Conservation (phyloP, 257 asterid species). For the Cinchona pubescens region DNA sequence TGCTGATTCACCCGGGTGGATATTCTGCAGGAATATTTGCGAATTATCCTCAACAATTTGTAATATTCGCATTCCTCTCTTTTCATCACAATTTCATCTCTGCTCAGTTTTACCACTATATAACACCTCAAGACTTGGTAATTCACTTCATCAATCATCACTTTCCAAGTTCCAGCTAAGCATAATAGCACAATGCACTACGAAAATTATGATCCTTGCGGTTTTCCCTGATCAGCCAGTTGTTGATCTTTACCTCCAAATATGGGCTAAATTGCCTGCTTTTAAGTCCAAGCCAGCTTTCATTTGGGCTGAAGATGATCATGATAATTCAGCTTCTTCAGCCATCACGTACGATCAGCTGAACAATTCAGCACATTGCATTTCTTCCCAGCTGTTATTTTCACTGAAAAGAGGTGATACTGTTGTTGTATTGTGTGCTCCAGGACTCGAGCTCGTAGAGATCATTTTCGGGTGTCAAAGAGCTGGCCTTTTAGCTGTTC, state of each 20-base stretch:
- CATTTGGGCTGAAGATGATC: conserved; percentile 65
- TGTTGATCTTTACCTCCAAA: conserved; percentile 66
- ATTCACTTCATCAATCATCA: conserved; percentile 7
- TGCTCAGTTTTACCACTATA: not conserved
- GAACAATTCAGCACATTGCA: conserved; percentile 43
- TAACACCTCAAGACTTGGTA: not conserved
- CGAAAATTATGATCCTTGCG: conserved; percentile 64
- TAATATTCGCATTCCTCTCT: not conserved
- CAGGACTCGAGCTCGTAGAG: conserved; percentile 64
- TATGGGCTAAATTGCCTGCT: conserved; percentile 54
- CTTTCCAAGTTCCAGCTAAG: not conserved
- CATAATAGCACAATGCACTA: conserved; percentile 20
- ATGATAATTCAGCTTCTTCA: conserved; percentile 30
- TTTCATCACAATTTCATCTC: not conserved
- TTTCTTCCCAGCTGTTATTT: conserved; percentile 39
- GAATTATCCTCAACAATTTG: not conserved
- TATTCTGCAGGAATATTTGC: conserved; percentile 10
- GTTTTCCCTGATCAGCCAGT: conserved; percentile 69
- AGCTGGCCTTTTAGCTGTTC: conserved; percentile 62
- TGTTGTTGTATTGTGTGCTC: conserved; percentile 51
- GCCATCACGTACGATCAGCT: conserved; percentile 50
- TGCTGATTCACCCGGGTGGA: not conserved
- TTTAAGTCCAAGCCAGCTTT: conserved; percentile 67
- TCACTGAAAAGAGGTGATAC: conserved; percentile 44
- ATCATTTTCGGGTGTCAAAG: conserved; percentile 68